Percentiles rank a stretch among this genome's conserved stretches.
These are phyloP conservation scores for Macrolepiota fuliginosa DNA, from an alignment of 768 basidiomycete species.

Conservation along the genomic window DNA sequence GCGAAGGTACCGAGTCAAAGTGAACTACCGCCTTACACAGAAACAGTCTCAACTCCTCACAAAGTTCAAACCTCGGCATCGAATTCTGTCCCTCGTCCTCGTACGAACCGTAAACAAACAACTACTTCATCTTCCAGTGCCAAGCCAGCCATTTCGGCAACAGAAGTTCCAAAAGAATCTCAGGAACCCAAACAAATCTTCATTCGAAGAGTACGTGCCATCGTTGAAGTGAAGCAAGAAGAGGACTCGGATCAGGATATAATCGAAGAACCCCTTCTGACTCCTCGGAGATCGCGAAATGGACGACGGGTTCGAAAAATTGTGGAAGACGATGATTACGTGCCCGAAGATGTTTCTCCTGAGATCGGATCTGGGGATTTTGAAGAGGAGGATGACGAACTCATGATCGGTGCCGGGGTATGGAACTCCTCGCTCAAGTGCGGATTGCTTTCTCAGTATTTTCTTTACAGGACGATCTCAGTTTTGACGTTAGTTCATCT, in stretches of 20 bases:
- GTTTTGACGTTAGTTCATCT: conserved; percentile 3
- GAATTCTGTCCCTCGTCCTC: conserved; percentile 23
- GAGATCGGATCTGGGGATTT: neutral
- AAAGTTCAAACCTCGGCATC: conserved; percentile 29
- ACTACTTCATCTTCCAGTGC: neutral
- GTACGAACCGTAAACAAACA: conserved; percentile 12
- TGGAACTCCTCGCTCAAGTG: neutral
- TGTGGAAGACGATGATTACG: conserved; percentile 16
- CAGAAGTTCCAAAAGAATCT: conserved; percentile 10
- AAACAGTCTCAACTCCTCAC: conserved; percentile 1
- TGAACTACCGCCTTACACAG: conserved; percentile 10
- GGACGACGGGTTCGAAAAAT: conserved; percentile 11
- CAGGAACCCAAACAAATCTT: conserved; percentile 29
- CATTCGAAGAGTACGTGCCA: conserved; percentile 65
- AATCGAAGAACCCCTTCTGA: conserved; percentile 9
- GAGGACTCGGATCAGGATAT: conserved; percentile 38
- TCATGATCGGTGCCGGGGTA: conserved; percentile 63
- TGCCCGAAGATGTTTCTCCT: neutral
- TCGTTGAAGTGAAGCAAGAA: conserved; percentile 65
- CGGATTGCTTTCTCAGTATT: neutral
- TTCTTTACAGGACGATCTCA: conserved; percentile 26
- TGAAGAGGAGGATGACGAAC: conserved; percentile 44
- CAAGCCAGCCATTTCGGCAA: neutral
- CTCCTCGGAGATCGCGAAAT: conserved; percentile 6
- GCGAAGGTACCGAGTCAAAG: conserved; percentile 6